Percentiles rank a stretch among this genome's conserved stretches.
Conservation (phyloP, 2,329 filamentous ascomycete species). For the Acephala macrosclerotiorum region DNA sequence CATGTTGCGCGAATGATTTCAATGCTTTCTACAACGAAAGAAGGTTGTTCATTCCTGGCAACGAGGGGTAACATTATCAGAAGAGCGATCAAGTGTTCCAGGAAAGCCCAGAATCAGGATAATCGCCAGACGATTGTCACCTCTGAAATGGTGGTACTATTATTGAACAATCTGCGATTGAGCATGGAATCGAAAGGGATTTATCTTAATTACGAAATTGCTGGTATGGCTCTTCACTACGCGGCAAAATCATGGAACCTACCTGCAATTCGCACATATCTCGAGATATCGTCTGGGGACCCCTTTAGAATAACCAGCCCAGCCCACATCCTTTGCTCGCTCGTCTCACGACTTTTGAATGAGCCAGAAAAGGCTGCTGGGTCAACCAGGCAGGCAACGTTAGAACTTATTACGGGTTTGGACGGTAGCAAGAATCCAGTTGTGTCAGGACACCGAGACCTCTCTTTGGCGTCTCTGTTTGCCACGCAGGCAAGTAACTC, state of each 20-base stretch:
- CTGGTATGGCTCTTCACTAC: constrained; percentile 29
- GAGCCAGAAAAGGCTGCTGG: neutral
- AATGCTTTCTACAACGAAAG: constrained; percentile 27
- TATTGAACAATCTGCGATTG: constrained; percentile 32
- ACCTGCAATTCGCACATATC: constrained; percentile 30
- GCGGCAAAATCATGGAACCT: constrained; percentile 25
- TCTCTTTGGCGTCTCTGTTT: constrained; percentile 14
- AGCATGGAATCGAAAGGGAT: constrained; percentile 29
- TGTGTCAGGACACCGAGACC: neutral
- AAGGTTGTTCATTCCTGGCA: constrained; percentile 31
- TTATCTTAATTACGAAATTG: constrained; percentile 21
- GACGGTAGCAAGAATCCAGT: constrained; percentile 7
- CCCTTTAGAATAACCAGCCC: constrained; percentile 10
- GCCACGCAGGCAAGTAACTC: neutral
- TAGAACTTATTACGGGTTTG: constrained; percentile 32
- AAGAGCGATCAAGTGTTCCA: constrained; percentile 15
- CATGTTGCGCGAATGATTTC: constrained; percentile 21
- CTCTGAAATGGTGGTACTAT: neutral
- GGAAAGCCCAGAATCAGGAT: constrained; percentile 4
- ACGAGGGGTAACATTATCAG: constrained; percentile 7
- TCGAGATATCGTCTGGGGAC: constrained; percentile 17
- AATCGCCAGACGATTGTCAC: neutral
- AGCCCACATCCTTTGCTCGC: neutral
- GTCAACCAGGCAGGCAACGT: neutral
- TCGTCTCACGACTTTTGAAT: neutral